Conservation (phyloP, 192 early-diverging fungal species). For the Gigaspora rosea region DNA sequence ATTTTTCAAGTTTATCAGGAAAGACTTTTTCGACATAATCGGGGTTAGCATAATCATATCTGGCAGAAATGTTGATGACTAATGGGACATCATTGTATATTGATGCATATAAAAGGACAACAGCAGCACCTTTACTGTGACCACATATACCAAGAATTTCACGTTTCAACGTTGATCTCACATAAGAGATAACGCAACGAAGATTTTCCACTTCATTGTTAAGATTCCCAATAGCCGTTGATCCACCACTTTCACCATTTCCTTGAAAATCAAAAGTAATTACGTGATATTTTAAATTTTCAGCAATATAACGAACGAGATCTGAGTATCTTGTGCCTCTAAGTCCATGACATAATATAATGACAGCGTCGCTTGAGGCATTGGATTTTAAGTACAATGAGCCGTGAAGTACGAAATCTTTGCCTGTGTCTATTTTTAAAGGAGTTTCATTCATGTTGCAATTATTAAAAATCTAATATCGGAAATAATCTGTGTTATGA, state of each 20-base stretch:
- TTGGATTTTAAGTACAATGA: neutral
- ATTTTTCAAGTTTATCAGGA: conserved; percentile 38
- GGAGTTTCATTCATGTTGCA: no score
- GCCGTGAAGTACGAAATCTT: neutral
- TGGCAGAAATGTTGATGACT: conserved; percentile 49
- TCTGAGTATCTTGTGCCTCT: conserved; percentile 47
- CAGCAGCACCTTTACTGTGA: conserved; percentile 59
- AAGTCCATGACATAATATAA: conserved; percentile 59
- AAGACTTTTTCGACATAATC: conserved; percentile 35
- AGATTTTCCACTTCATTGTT: conserved; percentile 51
- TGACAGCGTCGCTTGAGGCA: neutral
- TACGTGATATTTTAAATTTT: conserved; percentile 33
- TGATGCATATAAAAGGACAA: conserved; percentile 51
- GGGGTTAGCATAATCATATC: conserved; percentile 43
- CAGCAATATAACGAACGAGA: conserved; percentile 33
- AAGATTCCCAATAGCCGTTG: conserved; percentile 57
- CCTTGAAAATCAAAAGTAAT: conserved; percentile 59
- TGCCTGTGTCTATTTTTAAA: conserved; percentile 2
- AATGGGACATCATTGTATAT: conserved; percentile 42
- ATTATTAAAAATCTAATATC: no score
- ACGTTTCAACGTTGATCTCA: conserved; percentile 20
- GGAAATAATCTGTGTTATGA: no score
- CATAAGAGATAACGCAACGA: conserved; percentile 39
- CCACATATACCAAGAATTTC: conserved; percentile 46
- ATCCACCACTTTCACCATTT: conserved; percentile 55